Conservation (phyloP, 805 yeast genomes). For the Ogataea siamensis region DNA sequence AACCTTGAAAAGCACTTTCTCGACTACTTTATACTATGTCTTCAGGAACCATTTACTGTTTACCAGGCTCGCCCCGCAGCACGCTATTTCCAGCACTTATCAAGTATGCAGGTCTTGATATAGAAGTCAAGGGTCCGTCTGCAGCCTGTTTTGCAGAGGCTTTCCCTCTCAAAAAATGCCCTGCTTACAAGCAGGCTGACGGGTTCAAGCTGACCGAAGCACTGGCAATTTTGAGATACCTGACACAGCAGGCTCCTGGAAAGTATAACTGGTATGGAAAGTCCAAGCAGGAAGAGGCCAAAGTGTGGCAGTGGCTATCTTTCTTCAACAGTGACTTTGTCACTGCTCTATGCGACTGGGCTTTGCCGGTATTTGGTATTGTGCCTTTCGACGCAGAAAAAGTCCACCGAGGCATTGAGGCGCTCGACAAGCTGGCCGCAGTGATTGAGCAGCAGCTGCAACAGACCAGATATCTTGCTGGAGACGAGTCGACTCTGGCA, state of each 20-base stretch:
- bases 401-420: not conserved
- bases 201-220: slow-evolving; percentile 66
- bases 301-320: slow-evolving; percentile 73
- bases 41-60: not conserved
- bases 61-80: slow-evolving; percentile 15
- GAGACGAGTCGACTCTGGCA: slow-evolving; percentile 35
- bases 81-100: slow-evolving; percentile 45
- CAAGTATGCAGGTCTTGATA: slow-evolving; percentile 54
- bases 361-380: slow-evolving; percentile 44
- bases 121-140: slow-evolving; percentile 40
- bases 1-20: not conserved
- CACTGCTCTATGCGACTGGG: slow-evolving; percentile 42
- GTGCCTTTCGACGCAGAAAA: slow-evolving; percentile 2
- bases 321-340: slow-evolving; percentile 65
- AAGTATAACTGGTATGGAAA: slow-evolving; percentile 52
- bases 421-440: not conserved
- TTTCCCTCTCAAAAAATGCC: slow-evolving; percentile 64
- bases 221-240: slow-evolving; percentile 56
- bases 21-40: not conserved
- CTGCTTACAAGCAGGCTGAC: slow-evolving; percentile 62
- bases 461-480: slow-evolving; percentile 10
- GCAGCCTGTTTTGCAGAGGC: slow-evolving; percentile 42
- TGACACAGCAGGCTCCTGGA: slow-evolving; percentile 35
- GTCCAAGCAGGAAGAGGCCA: slow-evolving; percentile 56
- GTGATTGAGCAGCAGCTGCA: not conserved